These are phyloP conservation scores for Violaceomyces palustris DNA, from an alignment of 1,284 basidiomycete genomes.

Conservation along the genomic window DNA sequence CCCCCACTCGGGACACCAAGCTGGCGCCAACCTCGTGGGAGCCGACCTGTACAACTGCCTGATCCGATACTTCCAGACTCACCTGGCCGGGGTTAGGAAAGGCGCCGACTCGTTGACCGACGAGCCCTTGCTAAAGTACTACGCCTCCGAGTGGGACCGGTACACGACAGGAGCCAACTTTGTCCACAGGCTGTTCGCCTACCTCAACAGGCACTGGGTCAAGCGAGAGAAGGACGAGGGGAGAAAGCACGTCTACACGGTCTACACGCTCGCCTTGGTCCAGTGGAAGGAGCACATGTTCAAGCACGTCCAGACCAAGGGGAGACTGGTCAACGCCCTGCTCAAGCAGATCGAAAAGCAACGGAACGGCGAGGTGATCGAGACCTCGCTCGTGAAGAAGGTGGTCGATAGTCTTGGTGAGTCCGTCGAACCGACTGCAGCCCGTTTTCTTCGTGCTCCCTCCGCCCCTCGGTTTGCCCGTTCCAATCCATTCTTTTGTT, in stretches of 20 bases:
- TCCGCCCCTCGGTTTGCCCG: too few species aligned
- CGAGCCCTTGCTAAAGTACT: constrained; percentile 82
- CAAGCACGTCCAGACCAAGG: constrained; percentile 69
- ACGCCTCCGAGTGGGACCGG: constrained; percentile 87
- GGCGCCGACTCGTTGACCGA: constrained; percentile 75
- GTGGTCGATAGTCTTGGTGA: constrained; percentile 81
- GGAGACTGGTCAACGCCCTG: constrained; percentile 79
- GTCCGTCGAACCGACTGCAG: not conserved
- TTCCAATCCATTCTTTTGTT: too few species aligned
- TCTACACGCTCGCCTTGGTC: constrained; percentile 92
- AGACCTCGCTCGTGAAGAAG: constrained; percentile 88
- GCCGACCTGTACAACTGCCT: constrained; percentile 89
- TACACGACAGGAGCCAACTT: constrained; percentile 96
- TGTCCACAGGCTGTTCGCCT: constrained; percentile 75
- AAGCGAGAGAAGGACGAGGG: constrained; percentile 98
- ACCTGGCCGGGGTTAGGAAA: constrained; percentile 55
- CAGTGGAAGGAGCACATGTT: constrained; percentile 95
- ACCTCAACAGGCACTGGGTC: constrained; percentile 98
- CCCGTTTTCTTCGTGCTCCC: too few species aligned
- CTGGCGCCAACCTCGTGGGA: constrained; percentile 86
- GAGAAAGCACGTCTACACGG: constrained; percentile 85
- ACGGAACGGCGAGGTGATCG: constrained; percentile 88
- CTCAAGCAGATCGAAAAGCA: constrained; percentile 85
- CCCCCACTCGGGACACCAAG: constrained; percentile 1
- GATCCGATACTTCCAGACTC: constrained; percentile 73